Evolutionary conservation across 108 stramenopile genomes (phyloP), one percentile per base, ranked within the genome.

Genomic region (Fragilaria crotonensis): DNA sequence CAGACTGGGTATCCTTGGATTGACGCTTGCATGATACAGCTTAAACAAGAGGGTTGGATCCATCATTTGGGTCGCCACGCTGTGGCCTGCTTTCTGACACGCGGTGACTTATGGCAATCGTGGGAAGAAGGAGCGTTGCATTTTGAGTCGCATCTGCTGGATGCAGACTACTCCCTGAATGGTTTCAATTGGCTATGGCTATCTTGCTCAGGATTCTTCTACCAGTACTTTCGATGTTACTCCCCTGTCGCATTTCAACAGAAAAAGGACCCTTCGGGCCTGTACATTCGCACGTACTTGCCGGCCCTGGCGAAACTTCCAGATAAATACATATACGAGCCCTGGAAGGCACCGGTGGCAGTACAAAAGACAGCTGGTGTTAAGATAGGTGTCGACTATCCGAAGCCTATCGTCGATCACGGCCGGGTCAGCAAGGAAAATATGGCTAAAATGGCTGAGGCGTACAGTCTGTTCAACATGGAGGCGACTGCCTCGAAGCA

Each of bases 141-240:
- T 46, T 95, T 95, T 60, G 93, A 94, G 53, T 68, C 67, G 11
- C 52, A 86, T 33, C 83, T 98, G 3, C 41, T 98, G 4, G 98
- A 98, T 67, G 93, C 95, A 0, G 98, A 98, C 66, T 97, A 90
- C 68, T 64, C 80, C 4, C 33, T 99, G 41, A 99, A 99, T 73
- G 87, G 80, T 28, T 95, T 90, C 77, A 99, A 97, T 64, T 97
- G 98, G 96, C 73, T 90, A 58, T 97, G 98, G 95, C 74, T 99
- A 22, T 75, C 74, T 22, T 95, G 95, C 51, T 73, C 75, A 25
- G 93, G 83, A 1, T 85, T 84, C 78, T 95, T 94, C 48, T 84
- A 85, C 62, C 96, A 97, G 62, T 96, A 95, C 71, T 96, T 95
- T 64, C 90, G 97, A 26, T 94, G 93, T 67, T 97, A 99, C 50